A percentile compares a stretch with the other conserved stretches of the same genome.
These are phyloP conservation scores for Fistulinella cinereoalba DNA, from an alignment of 1,284 basidiomycete species.

Conservation along the genomic window DNA sequence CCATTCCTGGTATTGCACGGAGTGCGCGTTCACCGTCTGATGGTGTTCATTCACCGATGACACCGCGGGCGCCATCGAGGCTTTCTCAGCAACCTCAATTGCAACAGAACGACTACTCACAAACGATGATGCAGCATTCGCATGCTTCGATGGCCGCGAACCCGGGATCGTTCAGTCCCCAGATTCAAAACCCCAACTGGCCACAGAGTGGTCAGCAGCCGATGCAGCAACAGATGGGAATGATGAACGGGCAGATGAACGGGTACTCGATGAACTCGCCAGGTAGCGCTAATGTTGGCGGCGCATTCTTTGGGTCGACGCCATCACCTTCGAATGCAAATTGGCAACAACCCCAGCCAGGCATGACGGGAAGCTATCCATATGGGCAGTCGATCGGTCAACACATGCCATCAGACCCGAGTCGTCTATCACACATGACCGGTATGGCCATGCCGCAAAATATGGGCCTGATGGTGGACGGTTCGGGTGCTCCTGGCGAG, in stretches of 20 bases:
- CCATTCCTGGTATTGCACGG: conserved; percentile 69
- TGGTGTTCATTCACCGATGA: conserved; percentile 55
- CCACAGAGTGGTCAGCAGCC: conserved; percentile 37
- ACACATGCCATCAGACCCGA: conserved; percentile 28
- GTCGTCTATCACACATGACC: conserved; percentile 41
- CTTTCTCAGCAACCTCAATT: conserved; percentile 39
- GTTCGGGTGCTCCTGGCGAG: conserved; percentile 33
- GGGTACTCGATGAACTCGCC: conserved; percentile 47
- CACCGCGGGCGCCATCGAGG: conserved; percentile 41
- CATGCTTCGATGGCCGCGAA: conserved; percentile 25
- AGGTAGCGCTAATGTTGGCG: conserved; percentile 31
- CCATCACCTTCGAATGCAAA: conserved; percentile 34
- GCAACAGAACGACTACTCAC: conserved; percentile 35
- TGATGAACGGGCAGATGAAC: conserved; percentile 33
- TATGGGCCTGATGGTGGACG: conserved; percentile 34
- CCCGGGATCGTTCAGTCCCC: conserved; percentile 27
- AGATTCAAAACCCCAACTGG: conserved; percentile 30
- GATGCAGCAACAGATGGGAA: conserved; percentile 35
- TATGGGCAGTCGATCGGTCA: conserved; percentile 32
- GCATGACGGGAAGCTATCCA: conserved; percentile 37
- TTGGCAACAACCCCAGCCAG: conserved; percentile 33
- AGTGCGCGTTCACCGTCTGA: conserved; percentile 70
- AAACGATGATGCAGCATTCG: conserved; percentile 38
- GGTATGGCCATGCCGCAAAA: conserved; percentile 40
- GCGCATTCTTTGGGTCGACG: conserved; percentile 35